Base-by-base conservation (phyloP, 768 basidiomycete genomes). In the Leccinum subtestaceum region DNA sequence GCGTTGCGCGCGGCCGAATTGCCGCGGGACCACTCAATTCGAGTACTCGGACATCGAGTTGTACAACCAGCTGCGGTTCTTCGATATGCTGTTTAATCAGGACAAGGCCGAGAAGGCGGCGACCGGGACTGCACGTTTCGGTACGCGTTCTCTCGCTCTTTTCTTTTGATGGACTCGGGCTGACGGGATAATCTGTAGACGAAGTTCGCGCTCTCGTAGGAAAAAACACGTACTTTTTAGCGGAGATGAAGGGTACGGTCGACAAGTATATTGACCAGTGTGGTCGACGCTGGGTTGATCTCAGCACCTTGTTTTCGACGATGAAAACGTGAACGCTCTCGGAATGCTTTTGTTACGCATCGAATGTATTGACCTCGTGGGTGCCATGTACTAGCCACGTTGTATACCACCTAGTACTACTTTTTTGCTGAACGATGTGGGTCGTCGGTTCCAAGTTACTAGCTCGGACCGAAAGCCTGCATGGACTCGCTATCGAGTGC, bases 11-110 rank as follows among this genome's bases (percentile, higher is more conserved):
- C 82, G 83, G 50, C 47, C 60, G 0, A 38, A 9, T 25, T 73
- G 72, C 53, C 36, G 0, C 0, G 65, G 66, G 1, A 57, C 4
- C 10, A 60, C 31, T 1, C 61, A 36, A 43, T 56, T 60, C 10
- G 70, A 98, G 90, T 98, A 95, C 70, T 81, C 88, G 36, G 95
- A 98, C 69, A 76, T 81, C 9, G 82, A 86, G 63, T 76, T 99
- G 40, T 98, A 98, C 73, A 91, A 90, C 62, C 97, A 99, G 72
- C 78, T 99, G 34, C 76, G 94, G 50, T 98, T 88, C 76, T 95
- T 87, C 73, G 73, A 78, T 34, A 86, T 81, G 60, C 77, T 98
- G 6, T 96, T 99, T 67, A 85, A 96, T 67, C 70, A 74, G 1
- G 81, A 88, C n/a, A 89, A 85, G 67, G 87, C 83, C 11, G 61